phyloP scores from a whole-genome alignment of 192 early-diverging fungal species.

The Umbelopsis ramanniana region DNA sequence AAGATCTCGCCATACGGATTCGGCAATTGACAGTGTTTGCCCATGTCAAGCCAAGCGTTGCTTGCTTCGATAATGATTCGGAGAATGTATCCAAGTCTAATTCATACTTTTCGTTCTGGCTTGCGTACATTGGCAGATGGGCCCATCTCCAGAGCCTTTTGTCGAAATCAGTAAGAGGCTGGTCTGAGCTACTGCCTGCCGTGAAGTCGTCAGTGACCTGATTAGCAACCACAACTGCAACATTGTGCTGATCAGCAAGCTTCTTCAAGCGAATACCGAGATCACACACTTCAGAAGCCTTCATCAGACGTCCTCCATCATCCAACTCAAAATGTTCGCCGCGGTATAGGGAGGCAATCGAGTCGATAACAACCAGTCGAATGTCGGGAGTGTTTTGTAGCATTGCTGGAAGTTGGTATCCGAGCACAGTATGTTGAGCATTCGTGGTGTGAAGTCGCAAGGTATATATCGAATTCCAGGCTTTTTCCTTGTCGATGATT shows the following conservation, averaged over 20 bases:
- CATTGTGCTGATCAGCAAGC: constrained; percentile 61
- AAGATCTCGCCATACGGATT: constrained; percentile 53
- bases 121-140: neutral
- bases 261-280: constrained; percentile 66
- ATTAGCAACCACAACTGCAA: constrained; percentile 80
- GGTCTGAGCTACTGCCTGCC: constrained; percentile 19
- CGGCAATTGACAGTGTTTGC: constrained; percentile 73
- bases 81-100: constrained; percentile 26
- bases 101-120: neutral
- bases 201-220: constrained; percentile 70
- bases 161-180: neutral
- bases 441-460: constrained; percentile 71
- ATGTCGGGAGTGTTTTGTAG: constrained; percentile 52
- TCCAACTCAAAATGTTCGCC: constrained; percentile 44
- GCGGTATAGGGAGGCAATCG: constrained; percentile 80
- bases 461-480: constrained; percentile 58
- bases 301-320: constrained; percentile 31
- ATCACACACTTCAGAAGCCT: constrained; percentile 58
- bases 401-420: constrained; percentile 74
- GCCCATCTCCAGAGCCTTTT: constrained; percentile 15
- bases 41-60: constrained; percentile 76
- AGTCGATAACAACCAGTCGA: constrained; percentile 84
- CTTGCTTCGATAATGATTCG: constrained; percentile 56
- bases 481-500: constrained; percentile 17
- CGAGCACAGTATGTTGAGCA: constrained; percentile 71